A percentile compares a stretch with the other conserved stretches of the same genome.
These are phyloP conservation scores for Marasmius tenuissimus DNA, from an alignment of 1,284 basidiomycete genomes.

Conservation along the genomic window DNA sequence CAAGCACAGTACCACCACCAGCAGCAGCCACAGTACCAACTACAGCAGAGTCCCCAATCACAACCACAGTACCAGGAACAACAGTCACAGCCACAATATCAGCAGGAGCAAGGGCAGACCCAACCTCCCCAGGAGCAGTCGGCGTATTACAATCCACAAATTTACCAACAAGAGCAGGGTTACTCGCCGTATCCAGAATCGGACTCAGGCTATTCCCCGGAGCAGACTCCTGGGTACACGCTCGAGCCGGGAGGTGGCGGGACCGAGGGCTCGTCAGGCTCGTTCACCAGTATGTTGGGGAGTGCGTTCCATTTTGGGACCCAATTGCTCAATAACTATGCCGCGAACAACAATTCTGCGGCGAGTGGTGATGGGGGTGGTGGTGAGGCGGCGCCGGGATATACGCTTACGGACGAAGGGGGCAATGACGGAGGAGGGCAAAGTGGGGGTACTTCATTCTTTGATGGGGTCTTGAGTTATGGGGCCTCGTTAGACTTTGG, in stretches of 20 bases:
- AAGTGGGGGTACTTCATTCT: background rate
- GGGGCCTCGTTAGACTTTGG: background rate
- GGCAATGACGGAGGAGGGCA: background rate
- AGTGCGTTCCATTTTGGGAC: background rate
- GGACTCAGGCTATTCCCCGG: background rate
- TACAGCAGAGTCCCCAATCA: background rate
- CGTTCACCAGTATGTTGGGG: background rate
- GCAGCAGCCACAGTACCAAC: background rate
- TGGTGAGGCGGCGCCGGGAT: background rate
- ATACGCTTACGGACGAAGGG: background rate
- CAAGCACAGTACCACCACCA: background rate
- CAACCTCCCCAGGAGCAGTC: background rate
- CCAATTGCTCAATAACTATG: background rate
- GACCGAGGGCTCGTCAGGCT: background rate
- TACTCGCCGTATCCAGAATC: background rate
- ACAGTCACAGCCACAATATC: background rate
- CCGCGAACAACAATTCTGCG: background rate
- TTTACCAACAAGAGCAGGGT: background rate
- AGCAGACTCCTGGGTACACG: background rate
- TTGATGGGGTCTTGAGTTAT: background rate
- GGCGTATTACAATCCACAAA: background rate
- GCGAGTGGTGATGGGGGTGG: background rate
- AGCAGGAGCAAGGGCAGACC: background rate
- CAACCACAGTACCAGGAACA: slow-evolving; percentile 1
- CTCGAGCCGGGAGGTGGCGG: background rate